Percentiles rank a stretch among this genome's conserved stretches.
These are phyloP conservation scores for Boeremia exigua DNA, from an alignment of 2,329 filamentous ascomycete genomes.

Conservation along the genomic window DNA sequence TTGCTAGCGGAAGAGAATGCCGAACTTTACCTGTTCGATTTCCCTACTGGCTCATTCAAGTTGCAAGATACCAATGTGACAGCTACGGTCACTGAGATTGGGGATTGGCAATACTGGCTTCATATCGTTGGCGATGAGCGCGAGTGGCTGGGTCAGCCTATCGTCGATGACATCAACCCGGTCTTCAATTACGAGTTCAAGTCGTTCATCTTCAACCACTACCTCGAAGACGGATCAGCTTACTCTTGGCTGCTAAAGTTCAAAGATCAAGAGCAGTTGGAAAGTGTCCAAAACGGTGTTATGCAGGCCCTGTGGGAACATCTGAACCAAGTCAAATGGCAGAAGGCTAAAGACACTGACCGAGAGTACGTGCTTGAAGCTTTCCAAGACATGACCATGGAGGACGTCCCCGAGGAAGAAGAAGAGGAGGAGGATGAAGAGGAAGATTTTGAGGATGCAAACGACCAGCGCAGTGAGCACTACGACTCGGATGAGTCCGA, in stretches of 20 bases:
- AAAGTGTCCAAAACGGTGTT: slow-evolving; percentile 89
- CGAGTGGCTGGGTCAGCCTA: slow-evolving; percentile 85
- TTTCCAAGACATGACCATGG: slow-evolving; percentile 93
- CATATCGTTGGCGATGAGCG: slow-evolving; percentile 78
- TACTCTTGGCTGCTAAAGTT: slow-evolving; percentile 97
- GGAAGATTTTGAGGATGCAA: slow-evolving; percentile 66
- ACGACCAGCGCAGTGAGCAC: slow-evolving; percentile 73
- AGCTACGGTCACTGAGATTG: slow-evolving; percentile 83
- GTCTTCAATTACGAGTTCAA: slow-evolving; percentile 99
- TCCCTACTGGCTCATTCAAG: slow-evolving; percentile 83
- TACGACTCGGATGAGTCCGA: slow-evolving; percentile 81
- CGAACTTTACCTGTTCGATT: slow-evolving; percentile 94
- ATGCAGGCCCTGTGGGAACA: slow-evolving; percentile 98
- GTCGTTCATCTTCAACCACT: slow-evolving; percentile 99
- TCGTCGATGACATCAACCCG: slow-evolving; percentile 91
- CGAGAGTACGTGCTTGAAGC: slow-evolving; percentile 94
- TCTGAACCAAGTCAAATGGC: slow-evolving; percentile 92
- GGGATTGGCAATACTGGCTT: slow-evolving; percentile 94
- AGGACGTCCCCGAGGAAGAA: slow-evolving; percentile 70
- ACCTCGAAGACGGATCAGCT: slow-evolving; percentile 83
- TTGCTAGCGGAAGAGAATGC: slow-evolving; percentile 76
- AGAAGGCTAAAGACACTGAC: slow-evolving; percentile 88
- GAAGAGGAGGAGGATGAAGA: slow-evolving; percentile 62
- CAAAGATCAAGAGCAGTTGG: slow-evolving; percentile 78
- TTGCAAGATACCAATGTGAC: slow-evolving; percentile 76